Percentiles rank a stretch among this genome's conserved stretches.
These are phyloP conservation scores for Bisporella sp. DNA, from an alignment of 2,329 filamentous ascomycete genomes.

Conservation along the genomic window DNA sequence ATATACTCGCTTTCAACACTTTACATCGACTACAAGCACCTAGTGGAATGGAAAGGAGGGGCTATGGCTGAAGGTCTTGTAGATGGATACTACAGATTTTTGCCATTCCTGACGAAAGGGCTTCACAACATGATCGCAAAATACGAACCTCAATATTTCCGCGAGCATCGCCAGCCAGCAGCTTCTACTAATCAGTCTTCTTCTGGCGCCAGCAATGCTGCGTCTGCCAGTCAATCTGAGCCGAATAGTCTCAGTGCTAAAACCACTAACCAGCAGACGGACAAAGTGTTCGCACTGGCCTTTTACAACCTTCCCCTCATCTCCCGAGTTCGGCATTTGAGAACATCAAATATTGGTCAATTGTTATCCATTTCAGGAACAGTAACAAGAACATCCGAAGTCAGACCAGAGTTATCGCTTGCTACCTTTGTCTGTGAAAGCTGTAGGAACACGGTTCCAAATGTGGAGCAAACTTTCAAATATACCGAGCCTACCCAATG, in stretches of 20 bases:
- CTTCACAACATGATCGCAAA: slow-evolving; percentile 92
- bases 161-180: slow-evolving; percentile 80
- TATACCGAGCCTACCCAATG: slow-evolving; percentile 97
- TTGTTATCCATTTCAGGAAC: slow-evolving; percentile 94
- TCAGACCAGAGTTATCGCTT: slow-evolving; percentile 84
- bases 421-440: slow-evolving; percentile 89
- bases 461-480: slow-evolving; percentile 94
- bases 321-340: slow-evolving; percentile 40
- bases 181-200: slow-evolving; percentile 66
- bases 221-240: slow-evolving; percentile 53
- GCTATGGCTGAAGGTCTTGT: slow-evolving; percentile 81
- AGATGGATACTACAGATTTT: slow-evolving; percentile 88
- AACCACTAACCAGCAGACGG: slow-evolving; percentile 88
- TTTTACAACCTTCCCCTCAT: slow-evolving; percentile 64
- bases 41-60: slow-evolving; percentile 69
- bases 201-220: slow-evolving; percentile 56
- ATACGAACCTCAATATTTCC: slow-evolving; percentile 90
- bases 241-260: slow-evolving; percentile 53
- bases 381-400: slow-evolving; percentile 93
- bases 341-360: slow-evolving; percentile 85
- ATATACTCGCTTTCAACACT: slow-evolving; percentile 73
- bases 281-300: slow-evolving; percentile 80
- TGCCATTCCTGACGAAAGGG: slow-evolving; percentile 82
- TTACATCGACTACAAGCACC: slow-evolving; percentile 81
- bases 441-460: slow-evolving; percentile 77